Conservation (phyloP, 768 basidiomycete species). For the Suillus decipiens region DNA sequence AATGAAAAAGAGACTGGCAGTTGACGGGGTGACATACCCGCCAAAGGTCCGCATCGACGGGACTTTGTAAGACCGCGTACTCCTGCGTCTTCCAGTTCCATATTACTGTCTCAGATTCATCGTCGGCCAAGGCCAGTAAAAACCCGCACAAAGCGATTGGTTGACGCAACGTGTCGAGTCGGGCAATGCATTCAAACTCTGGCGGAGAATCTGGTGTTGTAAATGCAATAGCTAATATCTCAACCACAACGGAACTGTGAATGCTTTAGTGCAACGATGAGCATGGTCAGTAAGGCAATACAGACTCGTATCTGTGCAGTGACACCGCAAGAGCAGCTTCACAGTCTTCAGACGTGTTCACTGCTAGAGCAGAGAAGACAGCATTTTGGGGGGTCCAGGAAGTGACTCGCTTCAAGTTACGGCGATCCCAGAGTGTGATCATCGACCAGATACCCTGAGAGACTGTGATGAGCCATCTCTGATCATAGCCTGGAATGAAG, state of each 20-base stretch:
- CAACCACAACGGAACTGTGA: constrained; percentile 23
- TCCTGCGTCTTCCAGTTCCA: constrained; percentile 54
- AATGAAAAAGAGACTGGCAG: constrained; percentile 4
- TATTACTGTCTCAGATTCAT: constrained; percentile 50
- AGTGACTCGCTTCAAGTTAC: constrained; percentile 33
- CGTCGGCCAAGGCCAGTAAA: constrained; percentile 55
- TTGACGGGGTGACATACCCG: constrained; percentile 20
- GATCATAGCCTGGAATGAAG: constrained; percentile 49
- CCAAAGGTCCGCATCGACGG: constrained; percentile 34
- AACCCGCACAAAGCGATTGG: constrained; percentile 54
- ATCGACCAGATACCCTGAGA: constrained; percentile 65
- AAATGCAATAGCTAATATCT: constrained; percentile 30
- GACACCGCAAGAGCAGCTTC: constrained; percentile 54
- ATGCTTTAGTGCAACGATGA: constrained; percentile 17
- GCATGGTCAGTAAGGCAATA: constrained; percentile 19
- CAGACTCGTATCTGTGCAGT: constrained; percentile 48
- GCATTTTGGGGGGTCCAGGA: constrained; percentile 58
- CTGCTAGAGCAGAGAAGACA: constrained; percentile 50
- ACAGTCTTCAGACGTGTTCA: constrained; percentile 49
- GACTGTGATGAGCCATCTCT: constrained; percentile 50
- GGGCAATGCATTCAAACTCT: constrained; percentile 33
- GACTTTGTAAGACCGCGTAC: constrained; percentile 48
- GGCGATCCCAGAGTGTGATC: constrained; percentile 52
- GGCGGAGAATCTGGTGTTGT: constrained; percentile 14
- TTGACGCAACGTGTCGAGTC: constrained; percentile 42